A percentile compares a stretch with the other conserved stretches of the same genome.
These are phyloP conservation scores for Amanita rimosa DNA, from an alignment of 768 basidiomycete species.

Conservation along the genomic window DNA sequence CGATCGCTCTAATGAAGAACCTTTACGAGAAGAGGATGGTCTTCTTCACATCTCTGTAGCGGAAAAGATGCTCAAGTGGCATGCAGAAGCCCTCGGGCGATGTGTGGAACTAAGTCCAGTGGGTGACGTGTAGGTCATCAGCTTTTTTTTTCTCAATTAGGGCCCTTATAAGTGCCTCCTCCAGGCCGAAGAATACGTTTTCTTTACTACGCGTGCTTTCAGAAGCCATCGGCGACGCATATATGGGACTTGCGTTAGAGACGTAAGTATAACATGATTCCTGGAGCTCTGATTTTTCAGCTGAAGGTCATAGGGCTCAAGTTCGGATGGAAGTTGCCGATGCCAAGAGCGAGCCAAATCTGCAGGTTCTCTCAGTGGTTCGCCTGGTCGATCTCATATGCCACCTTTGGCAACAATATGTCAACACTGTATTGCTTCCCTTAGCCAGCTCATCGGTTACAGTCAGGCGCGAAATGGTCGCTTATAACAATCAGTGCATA, in stretches of 20 bases:
- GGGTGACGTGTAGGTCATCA: constrained; percentile 67
- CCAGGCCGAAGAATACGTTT: constrained; percentile 83
- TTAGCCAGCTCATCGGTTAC: constrained; percentile 80
- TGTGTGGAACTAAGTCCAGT: constrained; percentile 81
- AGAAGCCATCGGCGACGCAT: constrained; percentile 73
- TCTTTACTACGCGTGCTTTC: constrained; percentile 74
- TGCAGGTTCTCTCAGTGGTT: constrained; percentile 57
- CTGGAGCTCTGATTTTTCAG: neutral
- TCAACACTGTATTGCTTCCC: constrained; percentile 82
- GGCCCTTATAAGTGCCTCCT: constrained; percentile 3
- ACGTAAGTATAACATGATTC: constrained; percentile 52
- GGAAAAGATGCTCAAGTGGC: constrained; percentile 93
- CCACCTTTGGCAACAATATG: constrained; percentile 96
- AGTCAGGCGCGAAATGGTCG: constrained; percentile 81
- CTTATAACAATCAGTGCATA: constrained; percentile 84
- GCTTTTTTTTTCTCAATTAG: neutral
- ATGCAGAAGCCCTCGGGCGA: constrained; percentile 92
- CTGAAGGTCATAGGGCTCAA: constrained; percentile 41
- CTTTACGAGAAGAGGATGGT: constrained; percentile 73
- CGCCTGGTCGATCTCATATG: constrained; percentile 75
- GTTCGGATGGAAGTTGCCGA: constrained; percentile 66
- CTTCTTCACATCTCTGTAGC: constrained; percentile 62
- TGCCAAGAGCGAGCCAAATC: constrained; percentile 67
- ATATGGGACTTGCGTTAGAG: constrained; percentile 86
- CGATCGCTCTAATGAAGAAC: constrained; percentile 55